Evolutionary conservation across 371 early-diverging fungal genomes (phyloP).

Genomic region (Circinella minor): DNA sequence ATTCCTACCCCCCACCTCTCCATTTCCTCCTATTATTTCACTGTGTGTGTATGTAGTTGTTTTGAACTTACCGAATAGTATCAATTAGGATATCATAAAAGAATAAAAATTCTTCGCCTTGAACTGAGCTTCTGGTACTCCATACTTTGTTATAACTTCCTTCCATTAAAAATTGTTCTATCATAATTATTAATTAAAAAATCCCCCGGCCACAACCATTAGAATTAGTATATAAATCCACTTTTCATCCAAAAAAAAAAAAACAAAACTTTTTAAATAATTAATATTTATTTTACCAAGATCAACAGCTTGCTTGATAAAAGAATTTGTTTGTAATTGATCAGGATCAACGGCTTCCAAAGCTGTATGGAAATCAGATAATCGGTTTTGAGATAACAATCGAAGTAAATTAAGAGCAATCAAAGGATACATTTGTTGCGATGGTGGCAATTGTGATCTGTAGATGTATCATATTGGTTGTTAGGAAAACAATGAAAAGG

Average conservation of each 20-base stretch:
- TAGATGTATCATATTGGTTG: neutral
- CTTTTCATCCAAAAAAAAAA: slow-evolving; percentile 31
- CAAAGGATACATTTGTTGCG: slow-evolving; percentile 84
- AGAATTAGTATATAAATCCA: no score
- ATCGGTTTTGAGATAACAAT: slow-evolving; percentile 89
- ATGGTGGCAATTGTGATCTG: slow-evolving; percentile 53
- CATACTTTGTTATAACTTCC: slow-evolving; percentile 96
- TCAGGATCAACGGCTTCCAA: slow-evolving; percentile 90
- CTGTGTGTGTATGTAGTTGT: no score
- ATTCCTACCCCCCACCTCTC: no score
- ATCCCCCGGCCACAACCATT: no score
- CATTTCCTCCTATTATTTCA: no score
- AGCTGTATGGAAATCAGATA: slow-evolving; percentile 95
- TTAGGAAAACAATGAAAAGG: no score
- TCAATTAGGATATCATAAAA: slow-evolving; percentile 93
- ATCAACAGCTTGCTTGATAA: slow-evolving; percentile 90
- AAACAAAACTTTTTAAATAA: neutral
- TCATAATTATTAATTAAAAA: no score
- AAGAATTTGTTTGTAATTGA: slow-evolving; percentile 76
- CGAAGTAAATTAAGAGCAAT: slow-evolving; percentile 92
- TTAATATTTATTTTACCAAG: slow-evolving; percentile 45
- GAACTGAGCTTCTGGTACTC: slow-evolving; percentile 85
- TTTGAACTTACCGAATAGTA: slow-evolving; percentile 78
- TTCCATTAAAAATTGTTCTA: slow-evolving; percentile 94
- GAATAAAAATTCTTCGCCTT: slow-evolving; percentile 88